Evolutionary conservation across 192 early-diverging fungal species (phyloP), one percentile per base, ranked within the genome.

Genomic region (Irineochytrium annulatum): DNA sequence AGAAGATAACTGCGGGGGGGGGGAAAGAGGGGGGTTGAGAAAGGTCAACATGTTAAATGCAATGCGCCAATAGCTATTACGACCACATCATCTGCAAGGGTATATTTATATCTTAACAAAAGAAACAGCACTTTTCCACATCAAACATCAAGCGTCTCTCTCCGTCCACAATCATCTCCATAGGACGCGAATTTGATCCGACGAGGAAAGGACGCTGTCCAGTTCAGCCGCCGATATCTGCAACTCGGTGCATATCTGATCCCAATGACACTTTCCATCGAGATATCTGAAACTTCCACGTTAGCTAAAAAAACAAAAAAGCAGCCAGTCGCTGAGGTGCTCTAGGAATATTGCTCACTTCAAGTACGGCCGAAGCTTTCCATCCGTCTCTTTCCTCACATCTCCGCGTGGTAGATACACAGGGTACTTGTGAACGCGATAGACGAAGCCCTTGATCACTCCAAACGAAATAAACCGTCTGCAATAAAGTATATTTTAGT

Each of bases 381-480:
- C 14, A 26, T 16, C 58, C 30, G 17, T 29, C 19, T 22, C 29
- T 16, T 19, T 27, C 14, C 14, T 32, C 34, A 32, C 26, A 56
- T 22, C 54, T n/a, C n/a, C n/a, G n/a, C n/a, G n/a, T n/a, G n/a
- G n/a, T n/a, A n/a, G n/a, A n/a, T n/a, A 83, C 1, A 82, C 58
- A 2, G 96, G 96, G 66, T 93, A 97, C 67, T 90, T 93, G 65
- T 97, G 89, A 17, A 99, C 85, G 1, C 96, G 82, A 48, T 86
- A 84, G 5, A 99, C 56, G 55, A 97, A 78, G 1, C 78, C 75
- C 54, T 96, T 87, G 56, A 95, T 79, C 0, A 93, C 81, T 2
- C 94, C 96, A 82, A 92, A 99, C 0, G 91, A 76, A 14, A 99
- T 82, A 52, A 99, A 88, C 16, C 95, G 83, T 26, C 94, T 91